Conservation (phyloP, 345 rosid species). For the Acer yangbiense region DNA sequence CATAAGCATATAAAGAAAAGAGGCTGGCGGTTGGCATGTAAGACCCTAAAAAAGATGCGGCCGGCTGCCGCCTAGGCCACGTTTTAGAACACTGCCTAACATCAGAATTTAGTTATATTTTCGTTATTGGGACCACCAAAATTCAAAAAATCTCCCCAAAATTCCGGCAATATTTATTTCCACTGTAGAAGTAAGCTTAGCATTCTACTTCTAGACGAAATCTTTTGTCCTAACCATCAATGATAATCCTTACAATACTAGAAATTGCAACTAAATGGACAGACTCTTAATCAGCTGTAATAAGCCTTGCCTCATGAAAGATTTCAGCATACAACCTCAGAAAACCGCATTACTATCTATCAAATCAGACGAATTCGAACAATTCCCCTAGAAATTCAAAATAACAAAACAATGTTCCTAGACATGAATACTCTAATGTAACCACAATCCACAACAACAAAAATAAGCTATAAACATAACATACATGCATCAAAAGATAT, state of each 20-base stretch:
- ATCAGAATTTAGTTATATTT: neutral
- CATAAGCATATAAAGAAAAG: slow-evolving; percentile 23
- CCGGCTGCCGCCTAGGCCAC: no score
- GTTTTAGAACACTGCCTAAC: no score
- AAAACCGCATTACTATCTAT: neutral
- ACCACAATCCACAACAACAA: neutral
- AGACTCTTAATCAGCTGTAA: neutral
- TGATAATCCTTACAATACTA: neutral
- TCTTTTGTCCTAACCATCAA: neutral
- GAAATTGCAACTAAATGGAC: neutral
- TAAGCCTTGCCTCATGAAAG: no score
- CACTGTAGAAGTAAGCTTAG: neutral
- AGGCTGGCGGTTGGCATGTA: neutral
- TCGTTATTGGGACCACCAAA: neutral
- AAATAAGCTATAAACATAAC: neutral
- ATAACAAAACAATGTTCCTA: neutral
- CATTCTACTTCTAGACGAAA: neutral
- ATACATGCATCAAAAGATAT: neutral
- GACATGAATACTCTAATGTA: neutral
- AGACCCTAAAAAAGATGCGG: no score
- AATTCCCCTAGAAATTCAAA: neutral
- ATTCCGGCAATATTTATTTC: neutral
- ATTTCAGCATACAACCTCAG: no score
- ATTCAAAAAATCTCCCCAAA: neutral
- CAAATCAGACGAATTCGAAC: neutral